Evolutionary conservation across 495 filamentous ascomycete genomes (phyloP).

Genomic region (Penicillium herquei): DNA sequence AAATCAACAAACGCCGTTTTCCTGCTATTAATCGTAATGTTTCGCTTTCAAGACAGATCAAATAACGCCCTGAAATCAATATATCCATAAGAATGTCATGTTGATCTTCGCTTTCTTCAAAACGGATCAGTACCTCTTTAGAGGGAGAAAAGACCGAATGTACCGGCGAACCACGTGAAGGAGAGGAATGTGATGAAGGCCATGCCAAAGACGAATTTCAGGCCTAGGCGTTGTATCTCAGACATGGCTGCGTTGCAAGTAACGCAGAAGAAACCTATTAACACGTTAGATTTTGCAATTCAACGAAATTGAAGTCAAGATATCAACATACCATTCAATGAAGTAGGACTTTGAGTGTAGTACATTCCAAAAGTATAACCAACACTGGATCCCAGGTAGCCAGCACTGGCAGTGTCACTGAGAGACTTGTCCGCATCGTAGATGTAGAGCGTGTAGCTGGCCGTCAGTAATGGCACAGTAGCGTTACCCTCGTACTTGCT

Average conservation of each 20-base stretch:
- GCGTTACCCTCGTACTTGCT: conserved; percentile 60
- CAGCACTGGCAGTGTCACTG: conserved; percentile 62
- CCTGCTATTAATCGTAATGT: conserved; percentile 30
- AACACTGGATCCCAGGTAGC: conserved; percentile 65
- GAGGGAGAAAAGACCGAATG: conserved; percentile 56
- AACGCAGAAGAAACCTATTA: conserved; percentile 56
- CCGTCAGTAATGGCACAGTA: conserved; percentile 62
- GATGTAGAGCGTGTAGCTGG: conserved; percentile 81
- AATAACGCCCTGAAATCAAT: conserved; percentile 15
- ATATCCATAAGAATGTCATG: conserved; percentile 24
- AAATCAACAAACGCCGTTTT: conserved; percentile 26
- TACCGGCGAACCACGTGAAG: conserved; percentile 86
- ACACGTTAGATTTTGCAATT: conserved; percentile 12
- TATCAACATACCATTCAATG: conserved; percentile 54
- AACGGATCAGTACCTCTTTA: conserved; percentile 2
- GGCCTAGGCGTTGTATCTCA: conserved; percentile 59
- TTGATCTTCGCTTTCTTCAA: not conserved
- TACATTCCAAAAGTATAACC: conserved; percentile 83
- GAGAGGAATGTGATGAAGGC: conserved; percentile 70
- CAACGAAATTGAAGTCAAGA: not conserved
- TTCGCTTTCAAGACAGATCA: conserved; percentile 19
- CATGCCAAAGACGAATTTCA: conserved; percentile 76
- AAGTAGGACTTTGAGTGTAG: conserved; percentile 59
- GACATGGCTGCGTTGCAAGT: conserved; percentile 73
- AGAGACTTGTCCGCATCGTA: conserved; percentile 67